These are phyloP conservation scores for Claviceps humidiphila DNA, from an alignment of 2,329 filamentous ascomycete species.

Conservation along the genomic window DNA sequence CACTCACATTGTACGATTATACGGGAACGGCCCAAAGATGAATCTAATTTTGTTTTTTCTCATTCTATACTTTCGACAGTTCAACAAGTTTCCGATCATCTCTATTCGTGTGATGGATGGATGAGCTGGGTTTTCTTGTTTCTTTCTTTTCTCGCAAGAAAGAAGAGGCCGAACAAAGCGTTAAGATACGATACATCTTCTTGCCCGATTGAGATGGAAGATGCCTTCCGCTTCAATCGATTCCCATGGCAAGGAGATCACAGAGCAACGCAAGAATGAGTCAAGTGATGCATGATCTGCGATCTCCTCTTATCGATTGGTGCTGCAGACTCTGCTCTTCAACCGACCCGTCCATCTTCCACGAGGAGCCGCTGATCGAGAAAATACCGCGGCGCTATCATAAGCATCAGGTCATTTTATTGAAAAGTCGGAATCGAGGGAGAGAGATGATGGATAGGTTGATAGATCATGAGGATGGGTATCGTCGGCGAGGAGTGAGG, in stretches of 20 bases:
- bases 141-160: background rate
- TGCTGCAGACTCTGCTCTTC: background rate
- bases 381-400: background rate
- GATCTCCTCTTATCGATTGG: background rate
- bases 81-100: too few relatives aligned
- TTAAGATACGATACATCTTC: conserved; percentile 54
- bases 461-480: conserved; percentile 9
- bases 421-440: conserved; percentile 11
- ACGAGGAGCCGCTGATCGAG: background rate
- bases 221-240: conserved; percentile 6
- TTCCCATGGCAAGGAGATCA: conserved; percentile 42
- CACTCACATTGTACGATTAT: background rate
- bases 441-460: conserved; percentile 15
- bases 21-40: background rate
- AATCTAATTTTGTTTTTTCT: background rate
- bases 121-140: background rate
- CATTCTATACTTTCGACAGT: background rate
- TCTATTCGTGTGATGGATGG: background rate
- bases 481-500: background rate
- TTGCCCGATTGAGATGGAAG: conserved; percentile 22
- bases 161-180: conserved; percentile 22
- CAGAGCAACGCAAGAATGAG: conserved; percentile 45
- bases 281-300: conserved; percentile 1
- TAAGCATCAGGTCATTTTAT: conserved; percentile 4
- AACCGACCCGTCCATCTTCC: background rate